Base-by-base conservation (phyloP, 495 filamentous ascomycete genomes). In the Aeminium ludgeri region DNA sequence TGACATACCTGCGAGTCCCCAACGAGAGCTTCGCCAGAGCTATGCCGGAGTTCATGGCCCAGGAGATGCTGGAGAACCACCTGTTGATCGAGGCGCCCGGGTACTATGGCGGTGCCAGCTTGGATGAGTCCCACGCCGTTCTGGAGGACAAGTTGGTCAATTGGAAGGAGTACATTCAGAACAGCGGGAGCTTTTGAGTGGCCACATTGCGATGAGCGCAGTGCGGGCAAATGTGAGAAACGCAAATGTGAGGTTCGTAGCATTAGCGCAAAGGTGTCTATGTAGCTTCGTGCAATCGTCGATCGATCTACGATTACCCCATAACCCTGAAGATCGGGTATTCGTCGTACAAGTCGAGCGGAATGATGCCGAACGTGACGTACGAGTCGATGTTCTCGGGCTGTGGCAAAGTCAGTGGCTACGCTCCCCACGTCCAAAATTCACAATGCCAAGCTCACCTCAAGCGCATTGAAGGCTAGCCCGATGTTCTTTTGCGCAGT, bases 31-130 rank as follows among this genome's bases (percentile, higher is more conserved):
- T 61, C 52, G 67, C 62, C 51, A 45, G 49, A 1, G 60, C 58
- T 36, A 44, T 74, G 45, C 63, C 66, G 8, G 60, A 64, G 7
- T 50, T 52, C 11, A 50, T 56, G 0, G 59, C 58, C n/a, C 47
- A 68, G 40, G 70, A 74, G 53, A 19, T 75, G 43, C 55, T 66
- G 43, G 65, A 76, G 59, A 76, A 71, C 40, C 62, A 67, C 17
- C n/a, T 53, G 20, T 31, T 55, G n/a, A 34, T 53, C 3, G 34
- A 40, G 31, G 46, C 53, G 20, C 45, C 38, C 16, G 43, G 47
- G 12, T 55, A 55, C 28, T 55, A 29, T 39, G 50, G 38, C n/a
- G 30, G 30, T 11, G 44, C 16, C 11, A 18, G 18, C 5, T 27
- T 48, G 45, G 20, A 33, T 12, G 31, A 30, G 20, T 33, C 30